Base-by-base conservation (phyloP, 2,329 filamentous ascomycete genomes). In the Plenodomus lindquistii region DNA sequence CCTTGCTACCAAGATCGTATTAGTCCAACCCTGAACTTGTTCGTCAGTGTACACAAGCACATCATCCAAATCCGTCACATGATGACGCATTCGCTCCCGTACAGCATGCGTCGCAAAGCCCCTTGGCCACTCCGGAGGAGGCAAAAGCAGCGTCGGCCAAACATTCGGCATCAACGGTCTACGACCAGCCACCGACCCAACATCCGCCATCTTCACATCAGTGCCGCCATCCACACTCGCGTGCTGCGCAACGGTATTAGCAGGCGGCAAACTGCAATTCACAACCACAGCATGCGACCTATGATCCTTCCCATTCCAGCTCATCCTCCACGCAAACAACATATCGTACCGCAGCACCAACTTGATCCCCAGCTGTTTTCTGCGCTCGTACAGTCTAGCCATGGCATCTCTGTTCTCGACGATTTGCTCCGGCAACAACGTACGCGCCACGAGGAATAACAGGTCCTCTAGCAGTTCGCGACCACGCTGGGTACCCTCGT, bases 291-390 rank as follows among this genome's bases (percentile, higher is more conserved):
- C 17, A 20, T 58, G 47, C 6, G 45, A 31, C 19, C 42, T 27
- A 19, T 27, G 22, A 34, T 31, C 8, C 9, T 10, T 8, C 3
- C 39, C 21, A 1, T 40, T 11, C 13, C 24, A 35, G 5, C 54
- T 40, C 41, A 53, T 37, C 35, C 44, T 57, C 64, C 63, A 65
- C 24, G 55, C 57, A 1, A 55, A 21, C 20, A 65, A 17, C 62
- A 66, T 67, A 37, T 70, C 64, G 18, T 69, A 69, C 9, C 66
- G 43, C 43, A 68, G 47, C 16, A 57, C 34, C 6, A 66, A 3
- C 3, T 57, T 37, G 2, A 60, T 57, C 0, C 57, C 55, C 0
- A 59, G 44, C 1, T 59, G 52, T n/a, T 62, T 62, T 48, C 49
- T 59, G 2, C 24, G 27, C 3, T 54, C 43, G n/a, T 67, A 67